Conservation (phyloP, 2,329 filamentous ascomycete species). For the Penicillium corylophilum region DNA sequence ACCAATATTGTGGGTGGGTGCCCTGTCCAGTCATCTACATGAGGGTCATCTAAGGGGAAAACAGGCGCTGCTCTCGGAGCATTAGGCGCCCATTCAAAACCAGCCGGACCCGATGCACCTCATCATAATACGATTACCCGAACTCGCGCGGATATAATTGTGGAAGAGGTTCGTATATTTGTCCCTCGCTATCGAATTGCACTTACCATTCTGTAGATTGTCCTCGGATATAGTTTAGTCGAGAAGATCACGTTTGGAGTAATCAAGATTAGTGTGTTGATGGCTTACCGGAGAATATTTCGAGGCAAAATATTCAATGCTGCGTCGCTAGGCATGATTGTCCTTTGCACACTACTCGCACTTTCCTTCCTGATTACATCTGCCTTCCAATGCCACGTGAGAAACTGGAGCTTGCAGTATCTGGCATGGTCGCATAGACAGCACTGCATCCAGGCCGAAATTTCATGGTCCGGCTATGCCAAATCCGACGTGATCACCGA, state of each 20-base stretch:
- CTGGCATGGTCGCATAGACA: constrained; percentile 6
- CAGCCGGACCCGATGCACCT: constrained; percentile 3
- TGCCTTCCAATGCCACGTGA: constrained; percentile 8
- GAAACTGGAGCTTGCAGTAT: constrained; percentile 10
- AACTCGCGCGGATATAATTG: constrained; percentile 8
- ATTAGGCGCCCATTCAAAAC: constrained; percentile 1
- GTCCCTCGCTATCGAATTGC: not conserved
- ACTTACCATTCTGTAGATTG: not conserved
- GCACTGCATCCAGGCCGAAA: constrained; percentile 8
- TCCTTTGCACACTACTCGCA: constrained; percentile 1
- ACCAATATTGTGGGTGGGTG: not conserved
- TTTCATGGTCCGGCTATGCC: constrained; percentile 10
- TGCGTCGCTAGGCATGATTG: constrained; percentile 8
- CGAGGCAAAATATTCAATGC: not conserved
- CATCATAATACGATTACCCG: constrained; percentile 6
- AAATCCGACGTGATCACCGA: constrained; percentile 11
- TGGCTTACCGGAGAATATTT: constrained; percentile 3
- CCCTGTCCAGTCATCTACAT: constrained; percentile 6
- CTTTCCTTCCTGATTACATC: constrained; percentile 12
- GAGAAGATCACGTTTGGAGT: constrained; percentile 13
- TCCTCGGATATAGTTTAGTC: constrained; percentile 9
- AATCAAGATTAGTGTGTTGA: constrained; percentile 11
- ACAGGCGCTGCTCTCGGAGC: constrained; percentile 8
- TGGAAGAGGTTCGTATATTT: constrained; percentile 1
- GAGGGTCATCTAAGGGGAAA: not conserved